phyloP scores from a whole-genome alignment of 768 basidiomycete species.

The Hemileccinum rubropunctum region DNA sequence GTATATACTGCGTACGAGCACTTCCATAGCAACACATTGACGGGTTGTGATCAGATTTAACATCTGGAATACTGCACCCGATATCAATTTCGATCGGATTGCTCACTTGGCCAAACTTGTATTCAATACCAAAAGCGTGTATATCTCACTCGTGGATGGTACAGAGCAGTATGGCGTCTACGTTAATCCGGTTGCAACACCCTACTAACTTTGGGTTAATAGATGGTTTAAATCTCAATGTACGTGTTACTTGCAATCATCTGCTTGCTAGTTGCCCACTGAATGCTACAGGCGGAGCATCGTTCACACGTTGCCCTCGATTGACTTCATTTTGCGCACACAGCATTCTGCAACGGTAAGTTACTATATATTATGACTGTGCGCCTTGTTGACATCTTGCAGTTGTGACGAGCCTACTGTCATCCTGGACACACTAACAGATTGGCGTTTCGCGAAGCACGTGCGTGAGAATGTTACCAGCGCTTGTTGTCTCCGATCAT shows the following conservation, averaged over 20 bases:
- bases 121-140: conserved; percentile 84
- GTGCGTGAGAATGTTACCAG: conserved; percentile 40
- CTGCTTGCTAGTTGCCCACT: background rate
- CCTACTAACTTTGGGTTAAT: conserved; percentile 8
- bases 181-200: conserved; percentile 1
- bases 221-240: conserved; percentile 93
- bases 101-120: conserved; percentile 91
- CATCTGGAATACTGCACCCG: conserved; percentile 82
- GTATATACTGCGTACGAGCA: conserved; percentile 14
- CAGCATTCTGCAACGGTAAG: conserved; percentile 72
- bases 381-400: conserved; percentile 1
- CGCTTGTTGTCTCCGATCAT: background rate
- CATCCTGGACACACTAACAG: conserved; percentile 69
- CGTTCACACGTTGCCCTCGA: conserved; percentile 44
- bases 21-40: background rate
- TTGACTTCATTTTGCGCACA: conserved; percentile 81
- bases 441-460: conserved; percentile 88
- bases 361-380: background rate
- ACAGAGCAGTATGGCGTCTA: conserved; percentile 65
- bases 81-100: conserved; percentile 91
- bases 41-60: conserved; percentile 62
- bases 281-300: conserved; percentile 42
- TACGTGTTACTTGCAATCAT: conserved; percentile 34
- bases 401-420: conserved; percentile 89
- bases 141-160: conserved; percentile 80